Evolutionary conservation across 2,329 filamentous ascomycete species (phyloP), one percentile per base, ranked within the genome.

Genomic region (Furcasterigmium sp.): DNA sequence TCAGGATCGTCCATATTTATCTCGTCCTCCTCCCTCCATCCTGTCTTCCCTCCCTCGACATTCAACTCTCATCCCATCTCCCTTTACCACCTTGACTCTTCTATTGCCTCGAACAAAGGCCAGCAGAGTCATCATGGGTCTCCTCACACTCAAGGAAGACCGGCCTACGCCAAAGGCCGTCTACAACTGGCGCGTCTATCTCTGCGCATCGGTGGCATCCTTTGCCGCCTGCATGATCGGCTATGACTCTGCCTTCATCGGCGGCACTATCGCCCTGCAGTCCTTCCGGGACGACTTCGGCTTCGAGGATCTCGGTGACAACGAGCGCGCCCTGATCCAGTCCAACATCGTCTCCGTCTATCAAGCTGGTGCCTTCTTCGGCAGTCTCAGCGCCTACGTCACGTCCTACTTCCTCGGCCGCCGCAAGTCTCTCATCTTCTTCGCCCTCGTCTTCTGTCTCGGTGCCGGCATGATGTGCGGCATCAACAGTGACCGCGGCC

Each of bases 291-390:
- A 69, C 2, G 87, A 91, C 57, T 91, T 91, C 59, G 54, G 68
- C 13, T 83, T 90, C 53, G 66, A 60, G 3, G 55, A 63, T 3
- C 76, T 82, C 64, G 62, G 58, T 5, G 42, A 58, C 0, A 43
- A 54, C 3, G 56, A 76, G n/a, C 65, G 81, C 20, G 74, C 80
- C 23, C 63, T 85, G 4, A 67, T 85, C 38, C 82, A 80, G 55
- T 71, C 82, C 54, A 91, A 91, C 60, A 89, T 91, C 48, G 86
- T 90, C 41, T 89, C 84, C 20, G 78, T 85, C 42, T 91, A 88
- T 66, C 87, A 91, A 63, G 87, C 87, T 9, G 87, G 87, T 46
- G 86, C 86, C 46, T 91, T 93, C 68, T 91, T 91, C 53, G 87
- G 87, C 40, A 79, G 82, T n/a, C 65, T 89, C 32, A 74, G 77